Conservation (phyloP, 2,329 filamentous ascomycete species). For the Clarireedia paspali region DNA sequence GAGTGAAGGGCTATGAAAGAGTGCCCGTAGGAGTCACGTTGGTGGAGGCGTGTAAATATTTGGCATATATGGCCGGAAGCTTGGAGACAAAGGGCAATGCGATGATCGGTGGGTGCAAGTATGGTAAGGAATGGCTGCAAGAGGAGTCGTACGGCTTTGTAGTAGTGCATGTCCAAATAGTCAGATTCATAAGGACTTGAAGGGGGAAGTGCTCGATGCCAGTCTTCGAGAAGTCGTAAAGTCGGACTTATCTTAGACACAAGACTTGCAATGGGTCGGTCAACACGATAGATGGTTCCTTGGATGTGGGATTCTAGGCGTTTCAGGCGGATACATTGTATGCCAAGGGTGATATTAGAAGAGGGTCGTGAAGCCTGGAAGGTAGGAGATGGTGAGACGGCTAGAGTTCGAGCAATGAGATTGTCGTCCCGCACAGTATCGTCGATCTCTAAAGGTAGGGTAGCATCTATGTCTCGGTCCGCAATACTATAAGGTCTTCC, state of each 20-base stretch:
- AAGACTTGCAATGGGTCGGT: slow-evolving; percentile 36
- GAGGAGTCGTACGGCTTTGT: slow-evolving; percentile 41
- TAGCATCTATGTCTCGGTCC: slow-evolving; percentile 43
- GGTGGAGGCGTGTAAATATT: slow-evolving; percentile 36
- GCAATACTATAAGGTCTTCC: slow-evolving; percentile 43
- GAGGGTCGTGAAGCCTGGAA: slow-evolving; percentile 26
- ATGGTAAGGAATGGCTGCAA: slow-evolving; percentile 43
- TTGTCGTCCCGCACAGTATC: slow-evolving; percentile 33
- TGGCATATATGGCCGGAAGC: slow-evolving; percentile 37
- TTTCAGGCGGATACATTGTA: slow-evolving; percentile 39
- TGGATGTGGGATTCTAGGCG: slow-evolving; percentile 42
- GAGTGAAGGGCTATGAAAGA: slow-evolving; percentile 37
- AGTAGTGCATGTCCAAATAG: slow-evolving; percentile 42
- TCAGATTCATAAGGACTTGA: slow-evolving; percentile 32
- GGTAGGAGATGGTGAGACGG: slow-evolving; percentile 27
- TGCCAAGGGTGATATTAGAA: slow-evolving; percentile 34
- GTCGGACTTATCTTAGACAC: slow-evolving; percentile 40
- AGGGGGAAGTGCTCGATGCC: slow-evolving; percentile 34
- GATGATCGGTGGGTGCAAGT: slow-evolving; percentile 38
- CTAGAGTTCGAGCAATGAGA: slow-evolving; percentile 23
- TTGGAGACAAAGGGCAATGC: slow-evolving; percentile 36
- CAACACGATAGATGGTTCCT: slow-evolving; percentile 43
- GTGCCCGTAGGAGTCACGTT: slow-evolving; percentile 34
- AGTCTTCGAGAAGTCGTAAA: slow-evolving; percentile 38
- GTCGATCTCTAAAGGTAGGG: slow-evolving; percentile 37